A percentile compares a stretch with the other conserved stretches of the same genome.
Evolutionary conservation across 768 basidiomycete species (phyloP).

Genomic region (Pisolithus orientalis): DNA sequence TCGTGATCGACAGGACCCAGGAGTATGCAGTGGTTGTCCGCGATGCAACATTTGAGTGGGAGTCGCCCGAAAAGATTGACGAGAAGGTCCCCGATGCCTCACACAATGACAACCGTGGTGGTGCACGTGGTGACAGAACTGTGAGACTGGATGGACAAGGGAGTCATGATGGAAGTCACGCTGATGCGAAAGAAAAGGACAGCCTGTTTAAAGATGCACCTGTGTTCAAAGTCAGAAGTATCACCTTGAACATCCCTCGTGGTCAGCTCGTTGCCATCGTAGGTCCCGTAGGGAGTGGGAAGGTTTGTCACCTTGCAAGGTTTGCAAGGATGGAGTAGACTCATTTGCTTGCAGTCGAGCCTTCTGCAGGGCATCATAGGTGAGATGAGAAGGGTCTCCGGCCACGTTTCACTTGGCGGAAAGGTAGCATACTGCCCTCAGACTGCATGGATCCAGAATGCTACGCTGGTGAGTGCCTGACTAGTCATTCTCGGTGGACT

Average conservation of each 20-base stretch:
- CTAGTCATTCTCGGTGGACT: too few relatives aligned
- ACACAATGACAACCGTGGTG: background rate
- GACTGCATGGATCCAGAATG: constrained; percentile 74
- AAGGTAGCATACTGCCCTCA: constrained; percentile 66
- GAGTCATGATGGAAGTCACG: background rate
- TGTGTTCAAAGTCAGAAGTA: constrained; percentile 42
- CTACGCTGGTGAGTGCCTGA: constrained; percentile 37
- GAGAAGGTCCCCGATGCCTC: background rate
- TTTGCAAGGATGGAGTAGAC: background rate
- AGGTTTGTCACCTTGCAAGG: constrained; percentile 24
- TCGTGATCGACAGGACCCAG: constrained; percentile 40
- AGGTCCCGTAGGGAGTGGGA: constrained; percentile 65
- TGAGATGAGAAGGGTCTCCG: constrained; percentile 55
- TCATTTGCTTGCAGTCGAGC: constrained; percentile 31
- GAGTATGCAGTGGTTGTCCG: constrained; percentile 43
- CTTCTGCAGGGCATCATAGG: constrained; percentile 59
- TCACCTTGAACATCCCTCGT: constrained; percentile 49
- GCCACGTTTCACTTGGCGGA: constrained; percentile 55
- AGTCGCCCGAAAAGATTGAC: constrained; percentile 22
- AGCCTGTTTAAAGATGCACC: background rate
- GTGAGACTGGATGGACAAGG: background rate
- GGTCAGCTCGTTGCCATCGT: constrained; percentile 58
- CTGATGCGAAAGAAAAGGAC: constrained; percentile 6
- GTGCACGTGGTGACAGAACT: background rate
- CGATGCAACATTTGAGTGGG: constrained; percentile 65